These are phyloP conservation scores for Suillus subaureus DNA, from an alignment of 768 basidiomycete species.

Conservation along the genomic window DNA sequence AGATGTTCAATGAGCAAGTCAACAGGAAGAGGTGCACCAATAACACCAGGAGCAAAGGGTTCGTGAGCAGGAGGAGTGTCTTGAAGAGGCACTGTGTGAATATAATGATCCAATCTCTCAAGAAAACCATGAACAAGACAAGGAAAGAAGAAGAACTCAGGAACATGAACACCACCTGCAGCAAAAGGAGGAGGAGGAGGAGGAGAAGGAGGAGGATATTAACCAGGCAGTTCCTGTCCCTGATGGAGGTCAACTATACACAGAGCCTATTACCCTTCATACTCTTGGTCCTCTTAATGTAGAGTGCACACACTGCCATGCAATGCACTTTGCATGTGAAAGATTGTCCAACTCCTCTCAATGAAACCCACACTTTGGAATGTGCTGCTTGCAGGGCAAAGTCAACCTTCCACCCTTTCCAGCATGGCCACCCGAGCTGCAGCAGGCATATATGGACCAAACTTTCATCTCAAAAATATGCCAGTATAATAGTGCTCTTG, in stretches of 20 bases:
- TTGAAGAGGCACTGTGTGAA: background rate
- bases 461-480: constrained; percentile 38
- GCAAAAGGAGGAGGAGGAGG: too few species aligned
- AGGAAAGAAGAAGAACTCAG: too few species aligned
- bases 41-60: background rate
- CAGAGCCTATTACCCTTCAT: too few species aligned
- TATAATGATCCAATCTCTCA: background rate
- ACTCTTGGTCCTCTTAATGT: constrained; percentile 14
- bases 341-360: constrained; percentile 8
- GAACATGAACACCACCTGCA: too few species aligned
- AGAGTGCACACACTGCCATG: constrained; percentile 21
- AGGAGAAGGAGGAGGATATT: too few species aligned
- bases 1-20: background rate
- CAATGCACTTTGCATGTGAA: constrained; percentile 20
- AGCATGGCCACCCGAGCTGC: constrained; percentile 18
- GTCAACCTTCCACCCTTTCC: constrained; percentile 24
- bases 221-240: too few species aligned
- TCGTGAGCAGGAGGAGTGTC: background rate
- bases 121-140: background rate
- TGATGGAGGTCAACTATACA: too few species aligned
- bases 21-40: background rate
- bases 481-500: constrained; percentile 44
- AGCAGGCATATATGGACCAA: constrained; percentile 18
- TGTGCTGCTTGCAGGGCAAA: constrained; percentile 31
- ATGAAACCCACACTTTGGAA: constrained; percentile 20